These are phyloP conservation scores for Corymbia citriodora DNA, from an alignment of 441 rosid genomes.

Conservation along the genomic window DNA sequence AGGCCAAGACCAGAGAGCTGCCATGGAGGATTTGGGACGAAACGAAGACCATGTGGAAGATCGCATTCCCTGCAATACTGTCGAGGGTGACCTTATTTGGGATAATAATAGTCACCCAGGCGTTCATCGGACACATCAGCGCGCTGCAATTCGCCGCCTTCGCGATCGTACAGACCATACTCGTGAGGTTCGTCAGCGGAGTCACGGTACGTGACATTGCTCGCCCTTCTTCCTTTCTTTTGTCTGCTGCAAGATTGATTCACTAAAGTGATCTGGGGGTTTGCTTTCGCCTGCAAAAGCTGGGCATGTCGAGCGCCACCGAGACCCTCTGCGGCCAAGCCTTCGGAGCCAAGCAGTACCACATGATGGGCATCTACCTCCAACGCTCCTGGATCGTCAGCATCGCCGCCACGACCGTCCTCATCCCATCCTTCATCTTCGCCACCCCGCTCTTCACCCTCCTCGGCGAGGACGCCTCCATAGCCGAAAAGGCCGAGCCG, in stretches of 20 bases:
- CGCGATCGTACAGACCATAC: background rate
- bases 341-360: constrained; percentile 10
- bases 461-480: background rate
- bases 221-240: background rate
- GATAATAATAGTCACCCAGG: background rate
- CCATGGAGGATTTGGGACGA: background rate
- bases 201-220: background rate
- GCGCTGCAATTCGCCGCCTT: background rate
- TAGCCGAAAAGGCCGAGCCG: background rate
- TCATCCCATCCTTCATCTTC: background rate
- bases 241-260: background rate
- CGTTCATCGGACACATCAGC: background rate
- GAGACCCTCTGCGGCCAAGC: constrained; percentile 12
- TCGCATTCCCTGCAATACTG: constrained; percentile 2
- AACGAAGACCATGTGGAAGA: background rate
- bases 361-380: constrained; percentile 13
- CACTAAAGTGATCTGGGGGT: background rate
- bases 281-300: background rate
- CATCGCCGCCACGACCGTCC: background rate
- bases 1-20: background rate
- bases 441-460: background rate
- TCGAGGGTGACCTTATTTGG: background rate
- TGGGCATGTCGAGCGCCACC: constrained; percentile 12
- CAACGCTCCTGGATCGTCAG: constrained; percentile 11
- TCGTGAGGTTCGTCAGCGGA: background rate